Percentiles rank a stretch among this genome's conserved stretches.
phyloP scores from a whole-genome alignment of 2,329 filamentous ascomycete species.

The Cytospora paraplurivora region DNA sequence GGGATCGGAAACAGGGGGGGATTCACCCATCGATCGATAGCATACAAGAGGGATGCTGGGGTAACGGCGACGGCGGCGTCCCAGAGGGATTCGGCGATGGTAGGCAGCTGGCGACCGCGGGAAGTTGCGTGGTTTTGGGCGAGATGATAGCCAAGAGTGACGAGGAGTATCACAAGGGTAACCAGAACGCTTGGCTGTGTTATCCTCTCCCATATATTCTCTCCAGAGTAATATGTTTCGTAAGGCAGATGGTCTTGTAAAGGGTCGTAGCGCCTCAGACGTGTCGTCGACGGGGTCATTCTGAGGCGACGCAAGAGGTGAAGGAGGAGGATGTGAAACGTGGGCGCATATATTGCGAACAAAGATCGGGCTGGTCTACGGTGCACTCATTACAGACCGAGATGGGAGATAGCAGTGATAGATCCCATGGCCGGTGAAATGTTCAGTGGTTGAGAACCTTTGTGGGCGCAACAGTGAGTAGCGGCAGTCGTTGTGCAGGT shows the following conservation, averaged over 20 bases:
- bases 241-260: slow-evolving; percentile 24
- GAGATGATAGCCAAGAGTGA: slow-evolving; percentile 41
- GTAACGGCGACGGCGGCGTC: slow-evolving; percentile 59
- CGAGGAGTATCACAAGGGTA: slow-evolving; percentile 39
- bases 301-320: slow-evolving; percentile 20
- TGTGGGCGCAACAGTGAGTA: background rate
- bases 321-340: slow-evolving; percentile 9
- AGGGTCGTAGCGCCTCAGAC: slow-evolving; percentile 21
- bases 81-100: slow-evolving; percentile 58
- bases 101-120: slow-evolving; percentile 31
- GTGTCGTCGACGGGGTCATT: slow-evolving; percentile 24
- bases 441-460: background rate
- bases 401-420: background rate
- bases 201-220: slow-evolving; percentile 38
- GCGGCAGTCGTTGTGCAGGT: background rate
- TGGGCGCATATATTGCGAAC: slow-evolving; percentile 19
- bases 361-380: background rate
- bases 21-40: slow-evolving; percentile 57
- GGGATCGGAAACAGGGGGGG: slow-evolving; percentile 46
- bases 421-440: background rate
- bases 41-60: slow-evolving; percentile 59
- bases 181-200: slow-evolving; percentile 41
- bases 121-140: slow-evolving; percentile 33
- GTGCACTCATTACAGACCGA: background rate
- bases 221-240: slow-evolving; percentile 31